phyloP scores from a whole-genome alignment of 495 filamentous ascomycete genomes.

The Pyrenopolyporus hunteri region DNA sequence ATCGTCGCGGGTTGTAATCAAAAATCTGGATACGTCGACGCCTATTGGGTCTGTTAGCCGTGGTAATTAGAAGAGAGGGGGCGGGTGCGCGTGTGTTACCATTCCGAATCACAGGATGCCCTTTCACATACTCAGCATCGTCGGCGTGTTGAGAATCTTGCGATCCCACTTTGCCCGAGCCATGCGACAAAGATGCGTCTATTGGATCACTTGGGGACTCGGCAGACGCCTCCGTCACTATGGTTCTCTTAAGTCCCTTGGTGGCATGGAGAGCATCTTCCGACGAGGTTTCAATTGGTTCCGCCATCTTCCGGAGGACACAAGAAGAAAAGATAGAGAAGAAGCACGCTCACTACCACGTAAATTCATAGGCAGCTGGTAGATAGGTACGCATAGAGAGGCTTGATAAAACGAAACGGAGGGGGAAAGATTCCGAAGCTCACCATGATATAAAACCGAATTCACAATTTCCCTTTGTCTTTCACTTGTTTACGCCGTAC shows the following conservation, averaged over 20 bases:
- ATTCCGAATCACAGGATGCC: constrained; percentile 24
- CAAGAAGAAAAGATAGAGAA: not conserved
- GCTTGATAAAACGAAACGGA: not conserved
- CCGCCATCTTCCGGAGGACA: constrained; percentile 12
- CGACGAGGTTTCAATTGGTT: not conserved
- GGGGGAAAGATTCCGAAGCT: no score
- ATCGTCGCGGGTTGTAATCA: constrained; percentile 56
- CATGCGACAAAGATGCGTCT: not conserved
- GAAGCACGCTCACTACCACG: not conserved
- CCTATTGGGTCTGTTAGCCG: constrained; percentile 5
- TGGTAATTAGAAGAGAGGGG: not conserved
- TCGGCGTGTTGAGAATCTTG: constrained; percentile 7
- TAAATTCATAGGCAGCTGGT: not conserved
- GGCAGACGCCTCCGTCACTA: constrained; percentile 12
- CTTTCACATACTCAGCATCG: constrained; percentile 11
- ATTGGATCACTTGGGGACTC: not conserved
- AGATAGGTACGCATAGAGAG: no score
- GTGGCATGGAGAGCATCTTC: not conserved
- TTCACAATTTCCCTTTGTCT: no score
- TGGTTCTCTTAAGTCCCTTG: not conserved
- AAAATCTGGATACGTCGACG: constrained; percentile 21
- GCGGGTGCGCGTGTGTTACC: not conserved
- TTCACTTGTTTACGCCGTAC: not conserved
- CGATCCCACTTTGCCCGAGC: not conserved
- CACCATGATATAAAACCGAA: no score